phyloP scores from a whole-genome alignment of 352 stramenopile genomes.

The Pythium scleroteichum region DNA sequence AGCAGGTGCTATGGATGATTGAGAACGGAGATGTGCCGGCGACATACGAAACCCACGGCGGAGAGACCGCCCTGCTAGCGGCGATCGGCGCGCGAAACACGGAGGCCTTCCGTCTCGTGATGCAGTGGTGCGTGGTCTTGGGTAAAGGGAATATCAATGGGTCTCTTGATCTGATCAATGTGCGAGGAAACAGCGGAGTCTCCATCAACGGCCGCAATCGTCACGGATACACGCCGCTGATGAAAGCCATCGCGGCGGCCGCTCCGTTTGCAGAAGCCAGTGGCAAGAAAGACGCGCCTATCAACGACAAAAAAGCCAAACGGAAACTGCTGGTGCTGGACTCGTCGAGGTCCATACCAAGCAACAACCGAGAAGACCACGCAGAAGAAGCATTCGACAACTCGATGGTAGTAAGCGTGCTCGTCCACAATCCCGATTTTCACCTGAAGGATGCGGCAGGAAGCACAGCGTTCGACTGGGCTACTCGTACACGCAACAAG shows the following conservation, averaged over 20 bases:
- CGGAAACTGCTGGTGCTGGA: background rate
- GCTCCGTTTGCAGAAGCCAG: constrained; percentile 28
- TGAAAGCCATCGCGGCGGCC: constrained; percentile 68
- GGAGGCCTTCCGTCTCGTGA: constrained; percentile 41
- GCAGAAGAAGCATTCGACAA: constrained; percentile 47
- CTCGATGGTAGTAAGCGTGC: constrained; percentile 42
- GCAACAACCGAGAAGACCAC: constrained; percentile 23
- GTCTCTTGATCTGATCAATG: background rate
- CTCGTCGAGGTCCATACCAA: background rate
- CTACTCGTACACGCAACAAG: constrained; percentile 45
- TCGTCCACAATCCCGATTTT: constrained; percentile 45
- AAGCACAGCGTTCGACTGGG: constrained; percentile 74
- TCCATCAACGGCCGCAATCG: constrained; percentile 55
- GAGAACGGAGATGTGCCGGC: constrained; percentile 49
- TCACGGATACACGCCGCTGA: constrained; percentile 69
- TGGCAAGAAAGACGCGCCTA: background rate
- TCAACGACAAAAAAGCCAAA: background rate
- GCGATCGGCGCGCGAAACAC: constrained; percentile 49
- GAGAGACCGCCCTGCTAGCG: constrained; percentile 61
- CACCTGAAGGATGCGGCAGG: constrained; percentile 40
- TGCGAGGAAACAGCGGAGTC: constrained; percentile 42
- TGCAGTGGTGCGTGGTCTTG: constrained; percentile 40
- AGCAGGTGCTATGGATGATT: constrained; percentile 69
- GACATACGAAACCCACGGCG: constrained; percentile 52
- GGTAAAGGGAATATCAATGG: no score